A percentile compares a stretch with the other conserved stretches of the same genome.
These are phyloP conservation scores for Rhamnella rubrinervis DNA, from an alignment of 331 rosid genomes.

Conservation along the genomic window DNA sequence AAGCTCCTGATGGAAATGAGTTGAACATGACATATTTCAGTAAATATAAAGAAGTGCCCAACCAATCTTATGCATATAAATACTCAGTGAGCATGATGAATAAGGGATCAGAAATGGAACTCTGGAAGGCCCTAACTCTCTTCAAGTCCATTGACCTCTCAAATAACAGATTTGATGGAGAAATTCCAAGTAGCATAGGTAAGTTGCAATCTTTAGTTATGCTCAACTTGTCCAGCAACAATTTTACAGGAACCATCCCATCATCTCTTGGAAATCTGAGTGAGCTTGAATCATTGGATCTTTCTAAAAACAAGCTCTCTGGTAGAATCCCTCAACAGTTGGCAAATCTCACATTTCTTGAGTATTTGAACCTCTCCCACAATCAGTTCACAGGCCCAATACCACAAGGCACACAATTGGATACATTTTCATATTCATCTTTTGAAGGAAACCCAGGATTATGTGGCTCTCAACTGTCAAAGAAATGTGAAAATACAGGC, in stretches of 20 bases:
- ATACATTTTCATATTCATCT: not conserved
- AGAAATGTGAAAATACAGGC: not conserved
- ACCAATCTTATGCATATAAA: not conserved
- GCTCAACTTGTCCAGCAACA: slow-evolving; percentile 23
- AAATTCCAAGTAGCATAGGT: not conserved
- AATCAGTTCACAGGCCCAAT: slow-evolving; percentile 17
- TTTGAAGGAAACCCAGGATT: slow-evolving; percentile 19
- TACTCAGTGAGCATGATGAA: not conserved
- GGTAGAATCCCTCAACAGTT: slow-evolving; percentile 11
- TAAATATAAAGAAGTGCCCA: too few species aligned
- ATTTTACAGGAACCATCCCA: slow-evolving; percentile 11
- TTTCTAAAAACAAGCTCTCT: slow-evolving; percentile 11
- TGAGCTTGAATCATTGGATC: slow-evolving; percentile 25
- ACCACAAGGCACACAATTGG: slow-evolving; percentile 3
- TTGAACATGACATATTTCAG: not conserved
- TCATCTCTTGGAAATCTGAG: not conserved
- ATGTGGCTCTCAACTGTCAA: slow-evolving; percentile 22
- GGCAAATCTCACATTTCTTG: slow-evolving; percentile 3
- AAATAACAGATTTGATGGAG: not conserved
- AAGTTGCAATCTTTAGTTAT: not conserved
- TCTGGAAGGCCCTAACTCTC: not conserved
- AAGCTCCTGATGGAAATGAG: not conserved
- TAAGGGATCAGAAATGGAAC: not conserved
- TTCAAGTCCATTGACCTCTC: not conserved
- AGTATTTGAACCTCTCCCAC: slow-evolving; percentile 5